Conservation (phyloP, 164 flowering plant species). For the Umbilicus rupestris region DNA sequence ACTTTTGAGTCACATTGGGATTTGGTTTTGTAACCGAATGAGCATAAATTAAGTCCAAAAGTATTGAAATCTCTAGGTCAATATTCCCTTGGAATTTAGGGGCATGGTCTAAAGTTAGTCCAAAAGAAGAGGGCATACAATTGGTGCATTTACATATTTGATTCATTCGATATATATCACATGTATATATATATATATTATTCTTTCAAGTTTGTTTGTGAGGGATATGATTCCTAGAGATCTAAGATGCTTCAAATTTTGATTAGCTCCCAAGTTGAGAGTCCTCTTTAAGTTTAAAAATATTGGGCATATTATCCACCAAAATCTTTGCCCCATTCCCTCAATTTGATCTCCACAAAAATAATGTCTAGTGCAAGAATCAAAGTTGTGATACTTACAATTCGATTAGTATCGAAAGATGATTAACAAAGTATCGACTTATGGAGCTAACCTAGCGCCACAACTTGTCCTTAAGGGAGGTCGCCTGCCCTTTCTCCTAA, state of each 20-base stretch:
- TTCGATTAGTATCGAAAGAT: too few relatives aligned
- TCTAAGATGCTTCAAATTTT: neutral
- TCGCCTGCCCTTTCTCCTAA: too few relatives aligned
- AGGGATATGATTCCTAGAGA: neutral
- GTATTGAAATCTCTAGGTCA: neutral
- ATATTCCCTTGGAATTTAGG: neutral
- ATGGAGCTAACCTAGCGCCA: too few relatives aligned
- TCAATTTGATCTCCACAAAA: neutral
- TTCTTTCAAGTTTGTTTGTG: neutral
- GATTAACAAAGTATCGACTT: too few relatives aligned
- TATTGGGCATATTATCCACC: neutral
- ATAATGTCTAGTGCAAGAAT: neutral
- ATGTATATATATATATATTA: neutral
- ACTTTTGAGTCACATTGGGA: too few relatives aligned
- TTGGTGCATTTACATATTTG: neutral
- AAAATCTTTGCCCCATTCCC: neutral
- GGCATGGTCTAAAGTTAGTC: neutral
- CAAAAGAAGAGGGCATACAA: neutral
- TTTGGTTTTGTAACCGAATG: neutral
- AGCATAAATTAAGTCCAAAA: neutral
- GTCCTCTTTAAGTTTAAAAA: neutral
- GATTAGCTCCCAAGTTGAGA: neutral
- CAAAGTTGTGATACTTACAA: neutral
- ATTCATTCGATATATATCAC: neutral
- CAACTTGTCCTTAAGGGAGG: too few relatives aligned